These are phyloP conservation scores for Nidularia sp. DNA, from an alignment of 768 basidiomycete genomes.

Conservation along the genomic window DNA sequence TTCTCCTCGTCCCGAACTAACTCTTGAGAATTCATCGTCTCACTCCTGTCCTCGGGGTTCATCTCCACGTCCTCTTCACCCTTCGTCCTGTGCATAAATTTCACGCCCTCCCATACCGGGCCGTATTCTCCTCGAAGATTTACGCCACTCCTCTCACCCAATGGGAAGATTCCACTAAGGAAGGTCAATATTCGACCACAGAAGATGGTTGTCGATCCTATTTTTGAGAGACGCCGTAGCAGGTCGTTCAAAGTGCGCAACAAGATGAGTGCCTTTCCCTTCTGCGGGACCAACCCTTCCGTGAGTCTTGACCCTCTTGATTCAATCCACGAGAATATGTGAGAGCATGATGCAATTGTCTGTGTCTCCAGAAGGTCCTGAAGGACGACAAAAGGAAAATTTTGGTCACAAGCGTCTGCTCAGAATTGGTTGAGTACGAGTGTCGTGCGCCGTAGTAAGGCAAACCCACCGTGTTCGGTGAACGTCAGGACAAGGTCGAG, in stretches of 20 bases:
- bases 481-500: slow-evolving; percentile 75
- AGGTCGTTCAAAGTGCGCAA: slow-evolving; percentile 86
- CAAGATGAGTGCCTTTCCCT: slow-evolving; percentile 83
- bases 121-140: slow-evolving; percentile 89
- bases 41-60: slow-evolving; percentile 18
- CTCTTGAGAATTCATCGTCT: slow-evolving; percentile 15
- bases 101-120: slow-evolving; percentile 69
- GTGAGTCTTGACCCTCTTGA: slow-evolving; percentile 65
- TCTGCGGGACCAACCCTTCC: slow-evolving; percentile 75
- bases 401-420: slow-evolving; percentile 73
- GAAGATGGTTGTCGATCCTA: slow-evolving; percentile 79
- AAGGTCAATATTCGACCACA: slow-evolving; percentile 89
- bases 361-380: slow-evolving; percentile 85
- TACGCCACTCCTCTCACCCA: slow-evolving; percentile 88
- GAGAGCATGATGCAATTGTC: slow-evolving; percentile 80
- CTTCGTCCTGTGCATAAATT: slow-evolving; percentile 29
- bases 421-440: too few species aligned
- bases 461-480: slow-evolving; percentile 65
- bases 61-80: slow-evolving; percentile 23
- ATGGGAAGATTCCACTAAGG: slow-evolving; percentile 78
- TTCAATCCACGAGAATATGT: slow-evolving; percentile 89
- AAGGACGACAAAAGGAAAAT: slow-evolving; percentile 68
- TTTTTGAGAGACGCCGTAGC: slow-evolving; percentile 81
- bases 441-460: too few species aligned
- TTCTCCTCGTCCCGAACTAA: slow-evolving; percentile 35